phyloP scores from a whole-genome alignment of 2,329 filamentous ascomycete species.

The Zasmidium citrigriseum region DNA sequence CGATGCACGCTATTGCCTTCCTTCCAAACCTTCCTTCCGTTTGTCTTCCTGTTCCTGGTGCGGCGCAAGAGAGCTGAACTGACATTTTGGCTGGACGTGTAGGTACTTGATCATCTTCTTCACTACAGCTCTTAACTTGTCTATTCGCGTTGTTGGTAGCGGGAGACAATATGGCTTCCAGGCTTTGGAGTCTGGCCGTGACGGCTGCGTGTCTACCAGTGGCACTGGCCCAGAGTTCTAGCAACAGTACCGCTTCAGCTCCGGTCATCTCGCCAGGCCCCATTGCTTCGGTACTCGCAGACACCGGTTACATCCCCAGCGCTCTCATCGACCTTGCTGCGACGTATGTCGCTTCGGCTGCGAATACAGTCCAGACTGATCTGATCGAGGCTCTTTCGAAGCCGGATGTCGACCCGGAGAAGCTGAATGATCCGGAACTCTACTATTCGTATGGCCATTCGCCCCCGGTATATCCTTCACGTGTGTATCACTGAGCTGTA shows the following conservation, averaged over 20 bases:
- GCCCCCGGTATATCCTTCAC: conserved; percentile 33
- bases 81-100: background rate
- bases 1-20: background rate
- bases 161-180: background rate
- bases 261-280: conserved; percentile 2
- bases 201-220: background rate
- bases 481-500: conserved; percentile 11
- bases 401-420: conserved; percentile 10
- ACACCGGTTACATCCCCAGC: conserved; percentile 17
- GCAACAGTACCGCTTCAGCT: background rate
- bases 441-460: conserved; percentile 34
- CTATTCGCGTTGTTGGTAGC: background rate
- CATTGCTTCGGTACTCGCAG: conserved; percentile 13
- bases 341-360: conserved; percentile 8
- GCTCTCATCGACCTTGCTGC: conserved; percentile 14
- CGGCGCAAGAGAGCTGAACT: background rate
- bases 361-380: conserved; percentile 14
- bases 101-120: background rate
- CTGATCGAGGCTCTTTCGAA: conserved; percentile 13
- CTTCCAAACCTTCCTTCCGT: background rate
- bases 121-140: background rate
- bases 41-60: background rate
- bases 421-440: conserved; percentile 24
- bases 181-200: background rate
- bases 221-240: background rate